Evolutionary conservation across 805 yeast genomes (phyloP).

Genomic region (Clavispora fructus): DNA sequence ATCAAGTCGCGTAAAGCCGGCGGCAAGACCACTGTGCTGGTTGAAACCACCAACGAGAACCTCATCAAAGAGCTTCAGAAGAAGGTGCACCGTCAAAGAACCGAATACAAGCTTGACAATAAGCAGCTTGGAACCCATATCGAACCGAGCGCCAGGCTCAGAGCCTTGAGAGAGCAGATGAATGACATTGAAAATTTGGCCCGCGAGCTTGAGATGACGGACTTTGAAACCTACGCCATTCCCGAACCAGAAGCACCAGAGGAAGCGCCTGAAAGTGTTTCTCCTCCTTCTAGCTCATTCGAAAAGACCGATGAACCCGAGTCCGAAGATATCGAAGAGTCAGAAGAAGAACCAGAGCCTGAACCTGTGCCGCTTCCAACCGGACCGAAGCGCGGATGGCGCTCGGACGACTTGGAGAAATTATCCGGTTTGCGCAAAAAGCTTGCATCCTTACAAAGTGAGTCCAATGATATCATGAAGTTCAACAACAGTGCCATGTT

Average conservation of each 20-base stretch:
- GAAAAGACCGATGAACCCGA: constrained; percentile 1
- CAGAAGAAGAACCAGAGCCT: constrained; percentile 12
- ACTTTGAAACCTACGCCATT: constrained; percentile 47
- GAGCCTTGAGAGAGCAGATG: constrained; percentile 77
- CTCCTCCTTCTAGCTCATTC: not conserved
- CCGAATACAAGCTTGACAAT: constrained; percentile 43
- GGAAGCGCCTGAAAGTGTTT: not conserved
- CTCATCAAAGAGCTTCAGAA: constrained; percentile 38
- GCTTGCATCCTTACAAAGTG: constrained; percentile 59
- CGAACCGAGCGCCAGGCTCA: constrained; percentile 72
- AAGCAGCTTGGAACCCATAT: constrained; percentile 46
- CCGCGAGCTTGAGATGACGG: constrained; percentile 77
- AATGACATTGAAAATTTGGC: constrained; percentile 82
- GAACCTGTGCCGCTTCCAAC: constrained; percentile 10
- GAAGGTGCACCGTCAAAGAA: constrained; percentile 43
- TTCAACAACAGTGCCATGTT: constrained; percentile 57
- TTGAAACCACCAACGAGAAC: constrained; percentile 29
- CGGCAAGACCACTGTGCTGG: constrained; percentile 33
- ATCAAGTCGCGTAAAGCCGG: constrained; percentile 27
- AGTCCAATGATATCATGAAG: constrained; percentile 72
- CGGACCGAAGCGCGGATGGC: constrained; percentile 36
- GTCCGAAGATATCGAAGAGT: constrained; percentile 1
- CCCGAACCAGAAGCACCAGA: constrained; percentile 4
- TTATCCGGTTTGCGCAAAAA: constrained; percentile 52
- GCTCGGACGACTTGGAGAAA: constrained; percentile 50